Evolutionary conservation across 345 rosid species (phyloP), one percentile per base, ranked within the genome.

Genomic region (Lepidium sativum): DNA sequence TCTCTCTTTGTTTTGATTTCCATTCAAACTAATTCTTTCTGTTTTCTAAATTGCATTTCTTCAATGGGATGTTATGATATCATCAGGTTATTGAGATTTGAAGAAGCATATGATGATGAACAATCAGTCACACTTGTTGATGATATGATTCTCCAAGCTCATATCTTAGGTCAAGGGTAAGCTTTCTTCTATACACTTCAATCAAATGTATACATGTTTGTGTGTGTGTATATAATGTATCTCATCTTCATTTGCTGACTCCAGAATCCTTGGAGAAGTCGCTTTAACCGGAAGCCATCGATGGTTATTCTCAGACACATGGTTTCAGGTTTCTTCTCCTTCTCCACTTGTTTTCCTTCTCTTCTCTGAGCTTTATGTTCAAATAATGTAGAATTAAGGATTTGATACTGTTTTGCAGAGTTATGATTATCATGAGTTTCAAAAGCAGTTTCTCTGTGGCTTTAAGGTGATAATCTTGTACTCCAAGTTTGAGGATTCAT

Each of bases 151-250:
- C 78, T 54, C 14, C 79, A 82, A 59, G 78, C 76, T 76, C 97
- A 81, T 52, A 72, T 83, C 60, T 71, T 86, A 9, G 91, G 97
- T 58, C 90, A 87, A 81, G 96, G 97, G 97, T 92, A 86, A 58
- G 87, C 77, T 58, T 51, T 27, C 31, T 27, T 29, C n/a, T n/a
- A n/a, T 53, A 20, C 12, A 12, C 38, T 13, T 37, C 39, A 29
- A 14, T 6, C 47, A 44, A 8, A 34, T 29, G 14, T 54, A 2
- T 13, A 6, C 23, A 8, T 41, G 7, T 31, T 17, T 45, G 5
- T 6, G 4, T 16, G 25, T 49, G 12, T 14, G 12, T 70, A 15
- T 65, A 9, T 15, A 41, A n/a, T n/a, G n/a, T n/a, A n/a, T n/a
- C n/a, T 40, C 31, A 60, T 69, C 61, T 42, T 67, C 16, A 48